Conservation (phyloP, 345 rosid species). For the Citrus reticulata region DNA sequence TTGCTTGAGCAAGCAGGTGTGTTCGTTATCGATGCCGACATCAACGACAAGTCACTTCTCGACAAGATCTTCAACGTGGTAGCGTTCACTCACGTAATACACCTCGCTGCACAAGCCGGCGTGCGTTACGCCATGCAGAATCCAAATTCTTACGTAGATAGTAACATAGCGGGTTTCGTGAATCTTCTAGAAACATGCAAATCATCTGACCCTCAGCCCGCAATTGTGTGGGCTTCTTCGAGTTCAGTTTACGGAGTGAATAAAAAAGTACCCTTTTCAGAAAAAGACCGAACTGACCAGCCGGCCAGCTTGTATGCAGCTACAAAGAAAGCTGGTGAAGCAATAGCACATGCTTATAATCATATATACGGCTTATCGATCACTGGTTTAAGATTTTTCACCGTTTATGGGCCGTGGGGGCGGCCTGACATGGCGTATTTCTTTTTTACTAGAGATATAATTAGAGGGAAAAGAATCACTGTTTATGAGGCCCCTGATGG, state of each 20-base stretch:
- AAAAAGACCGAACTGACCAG: slow-evolving; percentile 56
- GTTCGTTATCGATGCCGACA: slow-evolving; percentile 60
- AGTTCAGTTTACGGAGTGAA: slow-evolving; percentile 72
- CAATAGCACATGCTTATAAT: slow-evolving; percentile 60
- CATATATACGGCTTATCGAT: slow-evolving; percentile 69
- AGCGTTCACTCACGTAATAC: slow-evolving; percentile 58
- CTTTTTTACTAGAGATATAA: slow-evolving; percentile 58
- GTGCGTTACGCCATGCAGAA: slow-evolving; percentile 69
- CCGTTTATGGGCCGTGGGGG: slow-evolving; percentile 77
- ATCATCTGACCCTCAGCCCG: slow-evolving; percentile 55
- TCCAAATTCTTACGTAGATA: slow-evolving; percentile 56
- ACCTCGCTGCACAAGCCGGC: slow-evolving; percentile 66
- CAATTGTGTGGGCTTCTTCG: slow-evolving; percentile 71
- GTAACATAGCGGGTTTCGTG: slow-evolving; percentile 65
- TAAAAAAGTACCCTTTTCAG: slow-evolving; percentile 61
- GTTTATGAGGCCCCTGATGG: slow-evolving; percentile 47
- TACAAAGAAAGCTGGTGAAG: slow-evolving; percentile 73
- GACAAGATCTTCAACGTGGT: slow-evolving; percentile 53
- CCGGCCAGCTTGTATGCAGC: slow-evolving; percentile 70
- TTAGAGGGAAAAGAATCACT: slow-evolving; percentile 45
- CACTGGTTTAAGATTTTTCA: slow-evolving; percentile 61
- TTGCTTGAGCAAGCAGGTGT: slow-evolving; percentile 50
- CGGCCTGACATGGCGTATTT: slow-evolving; percentile 75
- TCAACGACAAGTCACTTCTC: slow-evolving; percentile 46
- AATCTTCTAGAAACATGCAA: slow-evolving; percentile 55